Evolutionary conservation across 1,284 basidiomycete genomes (phyloP), one percentile per base, ranked within the genome.

Genomic region (Puccinia coronata): DNA sequence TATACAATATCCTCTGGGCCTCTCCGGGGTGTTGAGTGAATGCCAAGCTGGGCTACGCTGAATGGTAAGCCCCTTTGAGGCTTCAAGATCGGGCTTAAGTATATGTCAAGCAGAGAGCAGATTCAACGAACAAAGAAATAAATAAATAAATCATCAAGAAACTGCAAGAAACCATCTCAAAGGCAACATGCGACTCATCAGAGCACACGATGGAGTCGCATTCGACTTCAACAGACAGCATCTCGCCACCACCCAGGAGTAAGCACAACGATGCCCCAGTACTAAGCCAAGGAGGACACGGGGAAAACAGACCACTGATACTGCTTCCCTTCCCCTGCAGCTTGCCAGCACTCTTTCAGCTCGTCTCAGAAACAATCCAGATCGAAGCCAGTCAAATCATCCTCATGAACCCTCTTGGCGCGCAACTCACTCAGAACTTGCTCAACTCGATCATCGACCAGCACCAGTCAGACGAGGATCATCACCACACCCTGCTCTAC

Each of bases 201-300:
- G 78, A 57, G 78, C 78, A 34, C 78, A 80, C 57, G 78, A 80
- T 72, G 78, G 78, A 14, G 69, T 72, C 25, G 34, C 69, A 72
- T 80, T 80, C 78, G 78, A 80, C 18, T 72, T 80, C 67, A 47
- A 9, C 41, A 47, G 43, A 34, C 69, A 80, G 34, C 57, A 80
- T 72, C 69, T 80, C 36, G 16, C 41, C 25, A 31, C 41, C 41
- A 47, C 59, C 23, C 39, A 80, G n/a, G 25, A 51, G 78, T 80
- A 63, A 69, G 76, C 47, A 43, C 25, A 43, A n/a, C 51, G 12
- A 8, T 63, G 25, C 20, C 18, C 49, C 43, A 34, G 6, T 43
- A 31, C 18, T 69, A 0, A 8, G n/a, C 43, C 61, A 47, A 25
- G 28, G 28, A 41, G 36, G 28, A 75, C 59, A 25, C 36, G 36